Conservation (phyloP, 2,329 filamentous ascomycete genomes). For the Elsinoe ampelina region DNA sequence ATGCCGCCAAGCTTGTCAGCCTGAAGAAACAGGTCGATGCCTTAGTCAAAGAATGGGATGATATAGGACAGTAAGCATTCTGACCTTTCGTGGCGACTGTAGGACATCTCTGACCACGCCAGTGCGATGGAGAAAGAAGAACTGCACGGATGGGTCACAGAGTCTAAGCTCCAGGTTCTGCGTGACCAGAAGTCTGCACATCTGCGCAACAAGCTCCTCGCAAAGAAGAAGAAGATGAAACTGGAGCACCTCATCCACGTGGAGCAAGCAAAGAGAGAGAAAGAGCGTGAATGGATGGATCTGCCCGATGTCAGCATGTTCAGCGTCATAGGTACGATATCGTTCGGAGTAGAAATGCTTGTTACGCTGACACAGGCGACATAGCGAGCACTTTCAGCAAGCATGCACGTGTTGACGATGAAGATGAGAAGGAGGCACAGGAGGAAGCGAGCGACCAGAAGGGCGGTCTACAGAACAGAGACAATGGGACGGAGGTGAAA, state of each 20-base stretch:
- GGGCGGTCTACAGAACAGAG: neutral
- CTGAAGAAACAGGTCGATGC: neutral
- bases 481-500: neutral
- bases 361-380: too few species aligned
- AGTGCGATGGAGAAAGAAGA: neutral
- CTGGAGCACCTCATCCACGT: too few species aligned
- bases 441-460: neutral
- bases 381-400: too few species aligned
- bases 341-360: too few species aligned
- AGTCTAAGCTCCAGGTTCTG: neutral
- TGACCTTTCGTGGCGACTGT: neutral
- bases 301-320: conserved; percentile 8
- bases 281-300: neutral
- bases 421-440: neutral
- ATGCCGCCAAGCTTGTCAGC: too few species aligned
- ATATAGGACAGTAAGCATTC: neutral
- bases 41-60: neutral
- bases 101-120: neutral
- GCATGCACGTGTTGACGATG: neutral
- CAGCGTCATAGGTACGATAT: neutral
- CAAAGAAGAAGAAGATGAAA: too few species aligned
- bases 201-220: neutral
- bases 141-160: neutral
- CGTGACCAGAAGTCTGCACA: neutral
- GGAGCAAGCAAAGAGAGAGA: neutral